phyloP scores from a whole-genome alignment of 2,329 filamentous ascomycete species.

The Diaporthe caulivora region DNA sequence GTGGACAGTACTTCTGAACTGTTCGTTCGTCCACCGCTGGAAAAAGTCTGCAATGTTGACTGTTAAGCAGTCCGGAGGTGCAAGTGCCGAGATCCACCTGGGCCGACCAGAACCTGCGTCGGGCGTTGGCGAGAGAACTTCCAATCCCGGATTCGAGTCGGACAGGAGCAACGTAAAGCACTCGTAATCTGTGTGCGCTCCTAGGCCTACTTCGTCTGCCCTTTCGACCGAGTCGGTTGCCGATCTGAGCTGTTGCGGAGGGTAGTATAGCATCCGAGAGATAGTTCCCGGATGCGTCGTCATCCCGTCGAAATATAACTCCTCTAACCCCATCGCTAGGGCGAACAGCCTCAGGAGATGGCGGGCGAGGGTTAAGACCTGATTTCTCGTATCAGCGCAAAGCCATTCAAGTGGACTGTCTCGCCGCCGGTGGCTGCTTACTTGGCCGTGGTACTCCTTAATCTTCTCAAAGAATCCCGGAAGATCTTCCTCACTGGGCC shows the following conservation, averaged over 20 bases:
- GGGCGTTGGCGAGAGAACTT: constrained; percentile 29
- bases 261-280: constrained; percentile 34
- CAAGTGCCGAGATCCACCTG: constrained; percentile 41
- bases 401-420: too few relatives aligned
- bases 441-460: constrained; percentile 32
- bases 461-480: constrained; percentile 26
- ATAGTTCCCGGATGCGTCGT: constrained; percentile 43
- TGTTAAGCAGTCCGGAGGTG: constrained; percentile 33
- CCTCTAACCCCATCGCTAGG: constrained; percentile 36
- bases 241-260: constrained; percentile 24
- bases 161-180: constrained; percentile 37
- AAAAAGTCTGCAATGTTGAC: constrained; percentile 40
- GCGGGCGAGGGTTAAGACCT: constrained; percentile 35
- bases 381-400: neutral
- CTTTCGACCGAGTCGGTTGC: neutral
- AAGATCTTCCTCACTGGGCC: constrained; percentile 27
- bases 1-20: constrained; percentile 35
- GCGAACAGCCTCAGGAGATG: constrained; percentile 39
- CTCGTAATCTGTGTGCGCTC: constrained; percentile 36
- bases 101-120: constrained; percentile 11
- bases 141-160: constrained; percentile 28
- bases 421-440: neutral
- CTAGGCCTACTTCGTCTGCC: constrained; percentile 22
- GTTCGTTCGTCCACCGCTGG: constrained; percentile 38
- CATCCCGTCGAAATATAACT: constrained; percentile 45